Percentiles rank a stretch among this genome's conserved stretches.
Conservation (phyloP, 2,329 filamentous ascomycete species). For the Fusarium tuaranense region DNA sequence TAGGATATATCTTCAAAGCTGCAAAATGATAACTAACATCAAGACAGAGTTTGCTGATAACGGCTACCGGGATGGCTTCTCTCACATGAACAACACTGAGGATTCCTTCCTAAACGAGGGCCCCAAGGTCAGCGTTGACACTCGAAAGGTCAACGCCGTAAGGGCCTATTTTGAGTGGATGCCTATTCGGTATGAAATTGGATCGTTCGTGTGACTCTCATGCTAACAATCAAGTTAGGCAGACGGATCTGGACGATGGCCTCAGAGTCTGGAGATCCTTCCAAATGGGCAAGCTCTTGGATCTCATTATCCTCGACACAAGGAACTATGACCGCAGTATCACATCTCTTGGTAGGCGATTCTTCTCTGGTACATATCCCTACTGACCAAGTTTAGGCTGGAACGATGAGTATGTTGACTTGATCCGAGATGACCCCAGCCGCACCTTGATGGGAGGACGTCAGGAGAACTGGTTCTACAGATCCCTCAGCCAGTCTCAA, state of each 20-base stretch:
- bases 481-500: conserved; percentile 66
- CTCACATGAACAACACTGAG: conserved; percentile 66
- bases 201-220: neutral
- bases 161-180: conserved; percentile 76
- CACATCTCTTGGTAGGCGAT: conserved; percentile 55
- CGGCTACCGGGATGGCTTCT: conserved; percentile 71
- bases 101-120: conserved; percentile 25
- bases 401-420: conserved; percentile 30
- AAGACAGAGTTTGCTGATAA: conserved; percentile 69
- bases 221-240: conserved; percentile 12
- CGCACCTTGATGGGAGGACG: conserved; percentile 77
- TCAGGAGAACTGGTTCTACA: conserved; percentile 82
- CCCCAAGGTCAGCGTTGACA: conserved; percentile 69
- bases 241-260: conserved; percentile 68
- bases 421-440: conserved; percentile 73
- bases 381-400: neutral
- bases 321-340: conserved; percentile 76
- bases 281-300: conserved; percentile 73
- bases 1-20: too few species aligned
- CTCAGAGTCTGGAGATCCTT: conserved; percentile 77
- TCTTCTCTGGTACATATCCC: neutral
- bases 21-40: too few species aligned
- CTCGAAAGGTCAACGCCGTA: conserved; percentile 79
- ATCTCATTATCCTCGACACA: conserved; percentile 77
- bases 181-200: conserved; percentile 55